Base-by-base conservation (phyloP, 257 asterid species). In the Solanum okadae region DNA sequence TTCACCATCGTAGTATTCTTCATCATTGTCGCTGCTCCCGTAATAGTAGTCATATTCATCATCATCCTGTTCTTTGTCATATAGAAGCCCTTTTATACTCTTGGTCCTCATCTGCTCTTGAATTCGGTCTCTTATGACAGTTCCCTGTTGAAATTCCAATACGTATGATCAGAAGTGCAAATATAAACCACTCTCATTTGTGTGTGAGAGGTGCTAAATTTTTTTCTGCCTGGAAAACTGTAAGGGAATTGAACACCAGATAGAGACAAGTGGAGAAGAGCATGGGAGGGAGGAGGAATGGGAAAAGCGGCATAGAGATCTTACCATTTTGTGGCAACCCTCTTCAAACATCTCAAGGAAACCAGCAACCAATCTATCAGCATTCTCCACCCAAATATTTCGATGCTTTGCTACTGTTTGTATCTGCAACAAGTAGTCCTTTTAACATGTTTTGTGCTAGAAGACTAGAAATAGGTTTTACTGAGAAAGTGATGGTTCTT, bases 291-390 rank as follows among this genome's bases (percentile, higher is more conserved):
- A 46, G 56, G 61, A 25, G 63, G 44, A 31, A 82, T 18, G 44
- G 86, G 13, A 18, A 82, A 82, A 49, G 31, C 0, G 0, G 71
- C 42, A 72, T 25, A 38, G 79, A 86, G 44, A 86, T 86, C 83
- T 23, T 38, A 92, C 94, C 94, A 92, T 83, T 44, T 90, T 91
- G 88, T 92, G 94, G 88, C 92, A 92, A 88, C 94, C 88, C 88
- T 93, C 95, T 89, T 93, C 94, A 52, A 93, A 93, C 94, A 90
- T 92, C 90, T 92, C 94, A 10, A 93, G 94, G 92, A 93, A 93
- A 52, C 95, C 95, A 46, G 94, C 94, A 88, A 93, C 95, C 89
- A 88, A 76, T 33, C 94, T 89, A 86, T 93, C 95, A 13, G 94
- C 95, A 91, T 93, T 93, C 85, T 93, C 95, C 85, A 92, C 94